A percentile compares a stretch with the other conserved stretches of the same genome.
These are phyloP conservation scores for Darksidea phi DNA, from an alignment of 495 filamentous ascomycete genomes.

Conservation along the genomic window DNA sequence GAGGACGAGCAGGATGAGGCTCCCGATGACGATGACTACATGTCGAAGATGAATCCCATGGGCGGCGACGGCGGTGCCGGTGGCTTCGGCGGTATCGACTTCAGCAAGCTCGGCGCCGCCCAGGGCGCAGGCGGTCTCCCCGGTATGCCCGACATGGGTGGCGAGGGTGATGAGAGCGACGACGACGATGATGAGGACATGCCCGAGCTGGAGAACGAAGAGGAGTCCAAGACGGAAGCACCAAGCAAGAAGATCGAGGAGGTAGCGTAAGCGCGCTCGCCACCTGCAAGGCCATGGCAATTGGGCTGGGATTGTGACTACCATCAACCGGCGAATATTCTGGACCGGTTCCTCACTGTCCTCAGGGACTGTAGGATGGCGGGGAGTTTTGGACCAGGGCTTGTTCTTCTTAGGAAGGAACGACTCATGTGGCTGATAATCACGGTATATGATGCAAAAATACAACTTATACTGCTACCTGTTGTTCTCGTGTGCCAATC, in stretches of 20 bases:
- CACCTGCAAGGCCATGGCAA: background rate
- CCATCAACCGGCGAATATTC: background rate
- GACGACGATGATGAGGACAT: constrained; percentile 56
- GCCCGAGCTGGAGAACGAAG: constrained; percentile 58
- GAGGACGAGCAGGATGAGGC: constrained; percentile 97
- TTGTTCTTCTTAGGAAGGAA: background rate
- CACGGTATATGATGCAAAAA: constrained; percentile 17
- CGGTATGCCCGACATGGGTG: constrained; percentile 43
- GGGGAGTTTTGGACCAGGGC: too few species aligned
- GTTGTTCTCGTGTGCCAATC: background rate
- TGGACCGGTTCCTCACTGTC: background rate
- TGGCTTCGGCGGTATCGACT: constrained; percentile 74
- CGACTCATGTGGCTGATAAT: background rate
- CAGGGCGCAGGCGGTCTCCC: constrained; percentile 46
- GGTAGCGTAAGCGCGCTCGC: constrained; percentile 27
- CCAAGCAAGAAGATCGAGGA: constrained; percentile 34
- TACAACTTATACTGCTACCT: background rate
- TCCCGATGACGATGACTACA: constrained; percentile 72
- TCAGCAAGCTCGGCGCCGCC: constrained; percentile 78
- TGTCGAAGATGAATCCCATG: constrained; percentile 66
- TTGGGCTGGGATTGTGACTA: background rate
- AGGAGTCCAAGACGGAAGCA: constrained; percentile 28
- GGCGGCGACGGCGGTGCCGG: constrained; percentile 56
- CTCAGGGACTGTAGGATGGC: too few species aligned
- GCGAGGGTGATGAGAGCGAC: constrained; percentile 46